Base-by-base conservation (phyloP, 441 rosid species). In the Biscutella laevigata region DNA sequence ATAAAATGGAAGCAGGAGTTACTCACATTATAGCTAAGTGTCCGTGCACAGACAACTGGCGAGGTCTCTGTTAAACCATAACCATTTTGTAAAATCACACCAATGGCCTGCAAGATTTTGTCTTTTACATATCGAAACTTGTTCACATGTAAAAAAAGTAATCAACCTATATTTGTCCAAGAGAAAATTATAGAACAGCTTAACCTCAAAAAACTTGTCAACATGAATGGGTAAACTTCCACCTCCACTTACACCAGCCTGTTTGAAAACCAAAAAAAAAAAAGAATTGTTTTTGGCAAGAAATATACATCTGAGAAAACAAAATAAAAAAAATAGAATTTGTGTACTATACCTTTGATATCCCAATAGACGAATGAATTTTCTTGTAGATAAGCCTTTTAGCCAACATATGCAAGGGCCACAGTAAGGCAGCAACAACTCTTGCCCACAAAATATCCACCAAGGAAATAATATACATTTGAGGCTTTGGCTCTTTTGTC, bases 201-300 rank as follows among this genome's bases (percentile, higher is more conserved):
- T 19, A 47, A 92, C 99, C 99, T 92, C 99, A 62, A 73, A 92
- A 73, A 92, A 92, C 62, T 69, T 83, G 72, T 92, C 99, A 16
- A 92, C 65, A 47, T 81, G 77, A 66, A 73, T 36, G 36, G 97
- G 84, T 72, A 92, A 77, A 74, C 88, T 86, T 27, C 97, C 94
- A 54, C 97, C 99, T 67, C 99, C 99, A 47, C 88, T 84, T 28
- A 84, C 51, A 64, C 95, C 94, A 70, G 97, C 97, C 99, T 92
- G 81, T n/a, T n/a, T 55, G 30, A 33, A 60, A 53, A 52, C 34
- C 55, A 70, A 34, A 39, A 43, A 2, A 34, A 42, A 13, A 57
- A 39, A 41, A 61, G 36, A n/a, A n/a, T n/a, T n/a, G n/a, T n/a
- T 32, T 5, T 6, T 45, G 19, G 32, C 15, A 11, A 45, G 57